phyloP scores from a whole-genome alignment of 2,329 filamentous ascomycete species.

The Stagonosporopsis chrysanthemi region DNA sequence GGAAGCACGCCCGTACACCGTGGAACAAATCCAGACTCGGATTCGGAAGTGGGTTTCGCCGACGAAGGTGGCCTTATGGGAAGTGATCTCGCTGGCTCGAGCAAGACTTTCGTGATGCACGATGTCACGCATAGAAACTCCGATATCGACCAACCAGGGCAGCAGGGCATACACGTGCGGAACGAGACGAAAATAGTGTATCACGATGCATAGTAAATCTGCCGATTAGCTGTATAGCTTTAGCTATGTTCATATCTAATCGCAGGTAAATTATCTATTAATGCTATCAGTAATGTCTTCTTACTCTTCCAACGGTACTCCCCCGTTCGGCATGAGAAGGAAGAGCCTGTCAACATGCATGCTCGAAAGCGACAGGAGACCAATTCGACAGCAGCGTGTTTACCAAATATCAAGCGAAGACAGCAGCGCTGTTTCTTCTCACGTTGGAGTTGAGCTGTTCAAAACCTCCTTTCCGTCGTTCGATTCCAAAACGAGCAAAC shows the following conservation, averaged over 20 bases:
- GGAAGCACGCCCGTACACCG: constrained; percentile 18
- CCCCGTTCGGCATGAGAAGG: too few relatives aligned
- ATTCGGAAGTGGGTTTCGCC: constrained; percentile 26
- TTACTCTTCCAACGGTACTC: too few relatives aligned
- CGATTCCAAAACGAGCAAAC: too few relatives aligned
- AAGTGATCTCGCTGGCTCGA: constrained; percentile 11
- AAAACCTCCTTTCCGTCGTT: too few relatives aligned
- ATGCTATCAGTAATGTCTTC: not conserved
- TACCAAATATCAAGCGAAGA: too few relatives aligned
- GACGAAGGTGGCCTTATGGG: constrained; percentile 17
- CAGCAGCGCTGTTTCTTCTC: too few relatives aligned
- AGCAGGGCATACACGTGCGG: constrained; percentile 12
- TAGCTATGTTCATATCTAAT: not conserved
- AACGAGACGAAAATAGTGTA: constrained; percentile 21
- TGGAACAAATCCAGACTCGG: constrained; percentile 8
- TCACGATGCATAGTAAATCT: constrained; percentile 6
- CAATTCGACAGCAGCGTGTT: too few relatives aligned
- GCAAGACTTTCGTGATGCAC: constrained; percentile 19
- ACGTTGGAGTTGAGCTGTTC: too few relatives aligned
- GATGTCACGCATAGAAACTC: constrained; percentile 8
- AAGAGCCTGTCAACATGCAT: too few relatives aligned
- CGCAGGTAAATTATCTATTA: not conserved
- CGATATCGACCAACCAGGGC: not conserved
- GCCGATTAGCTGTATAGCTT: not conserved
- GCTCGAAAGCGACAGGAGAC: not conserved